These are phyloP conservation scores for Leccinum broughii DNA, from an alignment of 768 basidiomycete genomes.

Conservation along the genomic window DNA sequence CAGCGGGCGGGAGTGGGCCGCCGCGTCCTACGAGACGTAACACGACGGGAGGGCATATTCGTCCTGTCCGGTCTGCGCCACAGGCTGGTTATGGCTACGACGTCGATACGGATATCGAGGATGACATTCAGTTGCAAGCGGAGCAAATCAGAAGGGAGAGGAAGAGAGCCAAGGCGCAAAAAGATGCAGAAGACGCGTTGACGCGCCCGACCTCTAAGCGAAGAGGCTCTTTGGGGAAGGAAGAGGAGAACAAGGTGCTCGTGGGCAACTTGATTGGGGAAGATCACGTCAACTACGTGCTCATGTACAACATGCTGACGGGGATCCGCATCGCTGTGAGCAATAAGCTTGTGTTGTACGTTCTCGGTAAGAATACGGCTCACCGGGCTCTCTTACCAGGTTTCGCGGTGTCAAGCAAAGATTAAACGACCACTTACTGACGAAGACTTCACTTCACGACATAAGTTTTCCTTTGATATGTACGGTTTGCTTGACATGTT, in stretches of 20 bases:
- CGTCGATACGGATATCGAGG: conserved; percentile 39
- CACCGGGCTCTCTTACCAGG: conserved; percentile 44
- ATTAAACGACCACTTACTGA: conserved; percentile 79
- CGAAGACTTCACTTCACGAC: conserved; percentile 84
- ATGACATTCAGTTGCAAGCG: conserved; percentile 82
- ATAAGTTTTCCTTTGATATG: conserved; percentile 99
- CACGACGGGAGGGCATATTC: conserved; percentile 60
- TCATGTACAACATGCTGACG: conserved; percentile 99
- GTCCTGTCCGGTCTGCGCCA: conserved; percentile 27
- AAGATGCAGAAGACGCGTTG: conserved; percentile 60
- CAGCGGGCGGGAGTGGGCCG: conserved; percentile 26
- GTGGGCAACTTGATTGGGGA: conserved; percentile 98
- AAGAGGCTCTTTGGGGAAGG: conserved; percentile 25
- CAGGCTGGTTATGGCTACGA: conserved; percentile 41
- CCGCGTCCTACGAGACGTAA: conserved; percentile 59
- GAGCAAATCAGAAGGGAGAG: conserved; percentile 85
- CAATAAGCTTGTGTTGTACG: conserved; percentile 6
- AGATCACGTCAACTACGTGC: conserved; percentile 96
- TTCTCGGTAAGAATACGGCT: not conserved
- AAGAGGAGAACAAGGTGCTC: conserved; percentile 58
- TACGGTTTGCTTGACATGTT: conserved; percentile 36
- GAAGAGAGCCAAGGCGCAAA: conserved; percentile 68
- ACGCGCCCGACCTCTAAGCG: conserved; percentile 35
- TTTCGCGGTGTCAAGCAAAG: conserved; percentile 96
- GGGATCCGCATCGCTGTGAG: conserved; percentile 93